phyloP scores from a whole-genome alignment of 768 basidiomycete genomes.

The Naganishia vaughanmartiniae region DNA sequence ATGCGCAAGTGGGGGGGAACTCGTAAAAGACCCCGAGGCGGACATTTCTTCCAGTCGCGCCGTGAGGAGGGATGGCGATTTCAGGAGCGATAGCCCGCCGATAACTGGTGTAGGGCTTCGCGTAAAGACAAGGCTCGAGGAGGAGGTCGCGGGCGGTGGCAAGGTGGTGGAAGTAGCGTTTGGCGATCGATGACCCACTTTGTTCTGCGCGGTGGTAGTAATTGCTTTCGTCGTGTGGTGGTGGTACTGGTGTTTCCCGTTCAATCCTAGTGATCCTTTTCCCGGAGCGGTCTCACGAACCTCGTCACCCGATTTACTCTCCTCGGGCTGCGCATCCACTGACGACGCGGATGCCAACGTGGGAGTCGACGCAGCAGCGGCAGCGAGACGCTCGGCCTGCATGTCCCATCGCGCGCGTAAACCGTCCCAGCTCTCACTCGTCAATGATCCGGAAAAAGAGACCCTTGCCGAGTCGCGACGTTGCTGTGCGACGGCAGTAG shows the following conservation, averaged over 20 bases:
- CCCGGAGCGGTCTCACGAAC: not conserved
- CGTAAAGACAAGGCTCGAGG: slow-evolving; percentile 3
- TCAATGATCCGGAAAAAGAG: slow-evolving; percentile 2
- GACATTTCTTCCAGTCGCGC: slow-evolving; percentile 25
- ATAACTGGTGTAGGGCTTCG: slow-evolving; percentile 19
- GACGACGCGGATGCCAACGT: not conserved
- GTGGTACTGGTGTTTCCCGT: not conserved
- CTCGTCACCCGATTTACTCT: not conserved
- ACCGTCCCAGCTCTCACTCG: slow-evolving; percentile 32
- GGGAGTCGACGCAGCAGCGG: not conserved
- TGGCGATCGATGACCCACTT: no score
- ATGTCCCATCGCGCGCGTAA: slow-evolving; percentile 18
- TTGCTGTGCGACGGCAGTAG: not conserved
- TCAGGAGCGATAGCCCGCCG: not conserved
- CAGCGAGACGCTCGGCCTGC: not conserved
- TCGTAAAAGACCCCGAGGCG: not conserved
- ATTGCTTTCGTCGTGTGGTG: not conserved
- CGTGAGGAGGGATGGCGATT: slow-evolving; percentile 23
- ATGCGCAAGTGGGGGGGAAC: not conserved
- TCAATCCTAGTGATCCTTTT: not conserved
- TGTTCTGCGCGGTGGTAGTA: not conserved
- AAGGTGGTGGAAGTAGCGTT: no score
- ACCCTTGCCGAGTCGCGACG: not conserved
- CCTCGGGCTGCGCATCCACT: no score
- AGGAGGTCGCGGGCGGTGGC: not conserved